A percentile compares a stretch with the other conserved stretches of the same genome.
Evolutionary conservation across 306 rosid genomes (phyloP).

Genomic region (Carpinus fangiana): DNA sequence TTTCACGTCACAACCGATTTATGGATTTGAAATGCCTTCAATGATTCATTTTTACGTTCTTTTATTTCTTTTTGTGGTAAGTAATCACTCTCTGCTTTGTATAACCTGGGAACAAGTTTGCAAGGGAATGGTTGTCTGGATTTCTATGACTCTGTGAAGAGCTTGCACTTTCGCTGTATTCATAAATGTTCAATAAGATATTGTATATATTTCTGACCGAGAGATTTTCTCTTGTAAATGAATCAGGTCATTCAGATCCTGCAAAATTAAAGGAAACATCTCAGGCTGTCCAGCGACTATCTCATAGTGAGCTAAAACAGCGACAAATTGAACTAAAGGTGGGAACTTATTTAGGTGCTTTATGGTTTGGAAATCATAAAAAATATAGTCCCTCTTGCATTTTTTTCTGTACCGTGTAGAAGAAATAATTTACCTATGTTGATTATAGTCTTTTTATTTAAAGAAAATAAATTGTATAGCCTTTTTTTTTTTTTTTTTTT

Average conservation of each 20-base stretch:
- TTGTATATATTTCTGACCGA: background rate
- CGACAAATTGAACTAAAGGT: conserved; percentile 79
- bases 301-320: conserved; percentile 49
- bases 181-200: background rate
- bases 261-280: conserved; percentile 66
- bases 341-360: background rate
- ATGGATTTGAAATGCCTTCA: too few species aligned
- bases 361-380: background rate
- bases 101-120: background rate
- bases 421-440: background rate
- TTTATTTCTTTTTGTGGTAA: background rate
- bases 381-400: background rate
- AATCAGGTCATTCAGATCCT: conserved; percentile 80
- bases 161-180: background rate
- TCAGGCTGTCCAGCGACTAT: conserved; percentile 43
- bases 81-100: background rate
- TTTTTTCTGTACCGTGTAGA: background rate
- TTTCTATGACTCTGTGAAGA: background rate
- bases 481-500: too few species aligned
- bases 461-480: background rate
- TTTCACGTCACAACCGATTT: background rate
- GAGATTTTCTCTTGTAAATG: background rate
- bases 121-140: background rate
- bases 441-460: background rate
- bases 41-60: too few species aligned